A percentile compares a stretch with the other conserved stretches of the same genome.
Conservation (phyloP, 129 eudicot species). For the Pseudognaphalium luteoalbum region DNA sequence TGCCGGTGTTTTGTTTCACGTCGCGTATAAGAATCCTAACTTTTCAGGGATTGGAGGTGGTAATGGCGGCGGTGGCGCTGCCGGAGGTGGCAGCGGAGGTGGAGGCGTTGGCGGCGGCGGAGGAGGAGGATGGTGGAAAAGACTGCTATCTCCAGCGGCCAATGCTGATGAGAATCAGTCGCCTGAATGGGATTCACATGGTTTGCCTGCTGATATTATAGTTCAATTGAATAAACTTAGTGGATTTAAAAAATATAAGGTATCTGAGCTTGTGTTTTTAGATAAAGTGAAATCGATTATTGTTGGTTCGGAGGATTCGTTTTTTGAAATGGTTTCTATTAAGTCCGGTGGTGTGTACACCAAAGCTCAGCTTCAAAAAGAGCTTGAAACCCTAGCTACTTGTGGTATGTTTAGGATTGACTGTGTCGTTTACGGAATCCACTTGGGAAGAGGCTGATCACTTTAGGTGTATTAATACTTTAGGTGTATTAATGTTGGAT, state of each 20-base stretch:
- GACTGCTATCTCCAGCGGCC: slow-evolving; percentile 44
- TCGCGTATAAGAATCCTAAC: slow-evolving; percentile 28
- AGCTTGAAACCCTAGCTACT: slow-evolving; percentile 72
- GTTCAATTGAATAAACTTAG: slow-evolving; percentile 64
- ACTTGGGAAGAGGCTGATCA: slow-evolving; percentile 71
- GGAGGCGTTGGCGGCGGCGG: slow-evolving; percentile 60
- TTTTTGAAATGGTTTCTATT: slow-evolving; percentile 71
- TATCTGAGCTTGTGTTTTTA: slow-evolving; percentile 58
- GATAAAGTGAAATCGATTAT: slow-evolving; percentile 37
- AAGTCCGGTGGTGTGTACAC: slow-evolving; percentile 72
- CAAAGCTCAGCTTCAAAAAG: slow-evolving; percentile 79
- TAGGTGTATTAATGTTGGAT: slow-evolving; percentile 84
- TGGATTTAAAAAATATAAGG: slow-evolving; percentile 71
- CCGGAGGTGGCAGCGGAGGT: slow-evolving; percentile 44
- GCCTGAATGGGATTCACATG: slow-evolving; percentile 74
- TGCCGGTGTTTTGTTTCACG: slow-evolving; percentile 33
- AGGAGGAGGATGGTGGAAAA: slow-evolving; percentile 58
- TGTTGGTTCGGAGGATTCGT: slow-evolving; percentile 69
- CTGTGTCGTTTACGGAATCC: slow-evolving; percentile 53
- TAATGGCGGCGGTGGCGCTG: slow-evolving; percentile 36
- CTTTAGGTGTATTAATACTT: too few species aligned
- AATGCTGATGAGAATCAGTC: slow-evolving; percentile 63
- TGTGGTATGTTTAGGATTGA: slow-evolving; percentile 76
- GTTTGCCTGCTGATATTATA: slow-evolving; percentile 59
- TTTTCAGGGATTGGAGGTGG: slow-evolving; percentile 28